A percentile compares a stretch with the other conserved stretches of the same genome.
Conservation (phyloP, 208 protist genomes). For the Leishmania lainsoni region DNA sequence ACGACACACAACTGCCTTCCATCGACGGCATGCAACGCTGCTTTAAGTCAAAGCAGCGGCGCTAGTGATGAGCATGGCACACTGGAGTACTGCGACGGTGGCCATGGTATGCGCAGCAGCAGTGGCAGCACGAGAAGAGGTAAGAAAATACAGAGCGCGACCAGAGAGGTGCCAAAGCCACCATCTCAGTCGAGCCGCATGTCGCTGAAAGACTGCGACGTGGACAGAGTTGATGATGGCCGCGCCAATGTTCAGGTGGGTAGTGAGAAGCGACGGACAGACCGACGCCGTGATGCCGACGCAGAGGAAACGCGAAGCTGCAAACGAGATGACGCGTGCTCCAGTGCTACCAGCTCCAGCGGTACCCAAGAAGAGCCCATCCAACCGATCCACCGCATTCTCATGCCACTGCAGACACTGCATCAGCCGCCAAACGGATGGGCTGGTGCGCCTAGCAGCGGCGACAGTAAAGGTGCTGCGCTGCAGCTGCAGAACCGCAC, state of each 20-base stretch:
- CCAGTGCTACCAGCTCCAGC: not conserved
- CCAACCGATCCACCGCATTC: conserved; percentile 37
- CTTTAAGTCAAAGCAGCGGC: not conserved
- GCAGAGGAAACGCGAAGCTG: not conserved
- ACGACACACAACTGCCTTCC: not conserved
- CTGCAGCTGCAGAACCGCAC: not conserved
- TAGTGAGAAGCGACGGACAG: not conserved
- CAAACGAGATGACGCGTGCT: not conserved
- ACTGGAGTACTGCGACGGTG: not conserved
- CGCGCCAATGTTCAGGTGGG: not conserved
- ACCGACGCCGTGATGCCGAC: not conserved
- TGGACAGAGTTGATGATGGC: not conserved
- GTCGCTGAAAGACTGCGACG: not conserved
- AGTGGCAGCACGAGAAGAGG: not conserved
- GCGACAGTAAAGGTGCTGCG: not conserved
- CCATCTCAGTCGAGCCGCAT: not conserved
- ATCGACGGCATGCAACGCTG: not conserved
- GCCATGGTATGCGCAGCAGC: not conserved
- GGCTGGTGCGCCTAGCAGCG: not conserved
- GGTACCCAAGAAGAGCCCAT: conserved; percentile 31
- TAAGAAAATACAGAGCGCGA: not conserved
- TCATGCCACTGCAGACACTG: conserved; percentile 20
- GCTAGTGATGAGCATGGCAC: not conserved
- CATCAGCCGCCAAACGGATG: not conserved
- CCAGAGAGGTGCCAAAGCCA: not conserved